phyloP scores from a whole-genome alignment of 179 eudicot species.

The Spinacia oleracea region DNA sequence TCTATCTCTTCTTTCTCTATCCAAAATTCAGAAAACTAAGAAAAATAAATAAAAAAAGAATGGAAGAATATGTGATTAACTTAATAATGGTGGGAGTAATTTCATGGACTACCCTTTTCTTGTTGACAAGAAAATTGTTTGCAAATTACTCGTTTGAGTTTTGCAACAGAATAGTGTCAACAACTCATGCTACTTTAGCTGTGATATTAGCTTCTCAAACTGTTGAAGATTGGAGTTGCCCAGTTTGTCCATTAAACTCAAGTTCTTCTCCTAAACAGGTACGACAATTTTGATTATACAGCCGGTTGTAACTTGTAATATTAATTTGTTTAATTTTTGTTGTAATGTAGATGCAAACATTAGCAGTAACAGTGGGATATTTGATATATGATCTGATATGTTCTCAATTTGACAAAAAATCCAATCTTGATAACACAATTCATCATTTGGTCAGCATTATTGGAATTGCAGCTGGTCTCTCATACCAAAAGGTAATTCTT shows the following conservation, averaged over 20 bases:
- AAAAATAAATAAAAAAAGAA: neutral
- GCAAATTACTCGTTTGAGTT: slow-evolving; percentile 10
- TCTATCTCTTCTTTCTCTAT: neutral
- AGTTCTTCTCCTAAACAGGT: slow-evolving; percentile 4
- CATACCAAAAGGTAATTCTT: slow-evolving; percentile 58
- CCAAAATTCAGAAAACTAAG: neutral
- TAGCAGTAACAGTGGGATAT: slow-evolving; percentile 60
- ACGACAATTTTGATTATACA: too few species aligned
- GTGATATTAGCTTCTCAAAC: neutral
- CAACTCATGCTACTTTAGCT: slow-evolving; percentile 12
- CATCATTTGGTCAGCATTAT: slow-evolving; percentile 88
- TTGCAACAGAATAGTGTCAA: neutral
- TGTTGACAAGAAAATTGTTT: neutral
- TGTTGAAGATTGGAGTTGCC: slow-evolving; percentile 16
- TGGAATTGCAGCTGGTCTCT: slow-evolving; percentile 78
- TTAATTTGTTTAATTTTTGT: neutral
- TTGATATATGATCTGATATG: slow-evolving; percentile 73
- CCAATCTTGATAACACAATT: slow-evolving; percentile 61
- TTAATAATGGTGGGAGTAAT: slow-evolving; percentile 4
- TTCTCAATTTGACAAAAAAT: slow-evolving; percentile 49
- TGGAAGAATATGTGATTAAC: slow-evolving; percentile 7
- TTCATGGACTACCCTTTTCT: slow-evolving; percentile 7
- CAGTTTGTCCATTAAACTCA: slow-evolving; percentile 1
- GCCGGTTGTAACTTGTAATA: too few species aligned
- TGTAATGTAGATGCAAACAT: slow-evolving; percentile 57